Conservation (phyloP, 768 basidiomycete species). For the Rhizopogon sp. region DNA sequence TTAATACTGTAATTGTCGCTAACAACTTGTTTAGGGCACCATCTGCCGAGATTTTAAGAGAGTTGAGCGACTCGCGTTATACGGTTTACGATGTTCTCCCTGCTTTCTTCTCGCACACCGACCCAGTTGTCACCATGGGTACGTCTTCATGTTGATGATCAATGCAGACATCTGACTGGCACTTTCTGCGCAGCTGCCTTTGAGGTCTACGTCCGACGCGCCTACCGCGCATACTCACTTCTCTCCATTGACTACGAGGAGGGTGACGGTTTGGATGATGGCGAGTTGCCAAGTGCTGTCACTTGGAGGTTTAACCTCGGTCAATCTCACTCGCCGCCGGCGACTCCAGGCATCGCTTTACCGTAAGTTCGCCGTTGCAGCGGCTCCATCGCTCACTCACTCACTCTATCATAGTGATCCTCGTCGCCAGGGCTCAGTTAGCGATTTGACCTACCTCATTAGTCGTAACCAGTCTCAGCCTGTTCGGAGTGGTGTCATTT, state of each 20-base stretch:
- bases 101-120: slow-evolving; percentile 86
- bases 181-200: slow-evolving; percentile 61
- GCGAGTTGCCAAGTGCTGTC: slow-evolving; percentile 72
- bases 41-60: slow-evolving; percentile 80
- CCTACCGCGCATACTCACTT: slow-evolving; percentile 90
- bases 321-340: slow-evolving; percentile 79
- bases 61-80: slow-evolving; percentile 93
- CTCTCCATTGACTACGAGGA: slow-evolving; percentile 94
- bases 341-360: slow-evolving; percentile 63
- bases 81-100: slow-evolving; percentile 97
- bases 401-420: slow-evolving; percentile 38
- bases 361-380: slow-evolving; percentile 16
- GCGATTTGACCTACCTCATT: slow-evolving; percentile 93
- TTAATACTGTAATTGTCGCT: background rate
- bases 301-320: slow-evolving; percentile 97
- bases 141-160: slow-evolving; percentile 19
- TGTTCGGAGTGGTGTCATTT: slow-evolving; percentile 83
- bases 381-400: slow-evolving; percentile 3
- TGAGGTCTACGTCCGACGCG: slow-evolving; percentile 93
- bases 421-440: slow-evolving; percentile 86
- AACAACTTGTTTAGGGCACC: slow-evolving; percentile 52
- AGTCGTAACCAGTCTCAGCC: slow-evolving; percentile 84
- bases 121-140: slow-evolving; percentile 83
- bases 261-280: slow-evolving; percentile 80
- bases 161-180: background rate